Evolutionary conservation across 2,329 filamentous ascomycete genomes (phyloP), one percentile per base, ranked within the genome.

Genomic region (Sclerotinia borealis): DNA sequence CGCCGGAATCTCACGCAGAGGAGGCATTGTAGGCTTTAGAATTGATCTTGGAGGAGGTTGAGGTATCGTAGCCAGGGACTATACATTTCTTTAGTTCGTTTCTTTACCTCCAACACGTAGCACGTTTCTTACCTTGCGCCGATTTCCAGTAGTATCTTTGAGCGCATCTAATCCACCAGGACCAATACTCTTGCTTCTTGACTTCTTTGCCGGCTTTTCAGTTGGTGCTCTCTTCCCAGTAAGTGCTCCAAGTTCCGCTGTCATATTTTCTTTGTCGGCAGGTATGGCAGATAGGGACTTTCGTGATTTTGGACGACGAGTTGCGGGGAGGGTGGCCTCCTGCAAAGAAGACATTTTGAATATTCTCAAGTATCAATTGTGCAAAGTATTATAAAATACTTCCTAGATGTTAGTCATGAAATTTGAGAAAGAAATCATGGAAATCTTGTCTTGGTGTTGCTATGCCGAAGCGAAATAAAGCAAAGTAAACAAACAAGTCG

Each of bases 121-220:
- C 69, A 77, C 31, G 59, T 49, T 47, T 39, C 64, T 70, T 83
- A 95, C 92, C 79, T 92, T 90, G 76, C 90, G 85, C 71, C 90
- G 82, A 75, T 96, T 96, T 39, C 90, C 91, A 72, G 81, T 85
- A 50, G 83, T 84, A 72, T 88, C 83, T 75, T 89, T 92, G 62
- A 96, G 81, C 63, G 89, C 88, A 79, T 96, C 92, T 51, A 96
- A 78, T 31, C 93, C 92, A 58, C 93, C 95, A 19, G 95, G 93
- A 2, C 95, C 95, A 69, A 99, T 88, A 77, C 93, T 98, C 80
- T 97, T 98, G 78, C 93, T 97, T 68, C 95, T 87, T 64, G 89
- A 90, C 78, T 92, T 93, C 78, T 83, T 83, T 47, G 67, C 59
- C 11, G 67, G 49, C 55, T 70, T 71, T 8, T 64, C 65, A n/a